These are phyloP conservation scores for Coleophoma cylindrospora DNA, from an alignment of 2,329 filamentous ascomycete species.

Conservation along the genomic window DNA sequence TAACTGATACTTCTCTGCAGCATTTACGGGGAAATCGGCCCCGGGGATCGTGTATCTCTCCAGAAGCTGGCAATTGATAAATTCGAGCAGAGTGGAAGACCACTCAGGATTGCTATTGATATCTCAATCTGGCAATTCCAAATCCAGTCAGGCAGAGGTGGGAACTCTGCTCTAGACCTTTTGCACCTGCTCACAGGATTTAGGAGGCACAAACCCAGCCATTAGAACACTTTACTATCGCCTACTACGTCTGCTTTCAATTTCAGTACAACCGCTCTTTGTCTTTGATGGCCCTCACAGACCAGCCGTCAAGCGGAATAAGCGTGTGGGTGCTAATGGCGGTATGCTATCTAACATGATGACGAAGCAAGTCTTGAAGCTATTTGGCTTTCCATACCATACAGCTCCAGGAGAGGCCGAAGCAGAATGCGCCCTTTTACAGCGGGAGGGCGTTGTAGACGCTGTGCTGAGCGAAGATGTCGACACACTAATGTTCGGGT, in stretches of 20 bases:
- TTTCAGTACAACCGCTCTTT: conserved; percentile 82
- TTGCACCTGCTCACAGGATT: conserved; percentile 7
- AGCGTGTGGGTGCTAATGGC: conserved; percentile 59
- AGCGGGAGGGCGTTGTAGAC: conserved; percentile 78
- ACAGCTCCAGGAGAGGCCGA: conserved; percentile 93
- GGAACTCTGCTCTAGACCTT: conserved; percentile 2
- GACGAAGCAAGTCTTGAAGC: conserved; percentile 75
- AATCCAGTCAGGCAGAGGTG: conserved; percentile 73
- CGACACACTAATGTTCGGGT: conserved; percentile 97
- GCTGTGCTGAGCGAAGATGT: conserved; percentile 95
- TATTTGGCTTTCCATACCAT: conserved; percentile 82
- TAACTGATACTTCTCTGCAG: conserved; percentile 39
- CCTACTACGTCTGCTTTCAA: conserved; percentile 67
- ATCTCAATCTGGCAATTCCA: conserved; percentile 98
- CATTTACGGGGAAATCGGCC: conserved; percentile 85
- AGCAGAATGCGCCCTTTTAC: conserved; percentile 87
- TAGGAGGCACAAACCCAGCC: conserved; percentile 82
- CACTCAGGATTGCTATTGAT: conserved; percentile 85
- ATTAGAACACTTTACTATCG: conserved; percentile 91
- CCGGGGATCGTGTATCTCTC: conserved; percentile 73
- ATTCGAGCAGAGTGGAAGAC: conserved; percentile 63
- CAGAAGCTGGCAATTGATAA: conserved; percentile 77
- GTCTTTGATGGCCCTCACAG: conserved; percentile 87
- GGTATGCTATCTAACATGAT: conserved; percentile 66
- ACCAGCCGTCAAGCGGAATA: conserved; percentile 84